phyloP scores from a whole-genome alignment of 169 alveolate genomes.

The Cryptosporidium meleagridis region DNA sequence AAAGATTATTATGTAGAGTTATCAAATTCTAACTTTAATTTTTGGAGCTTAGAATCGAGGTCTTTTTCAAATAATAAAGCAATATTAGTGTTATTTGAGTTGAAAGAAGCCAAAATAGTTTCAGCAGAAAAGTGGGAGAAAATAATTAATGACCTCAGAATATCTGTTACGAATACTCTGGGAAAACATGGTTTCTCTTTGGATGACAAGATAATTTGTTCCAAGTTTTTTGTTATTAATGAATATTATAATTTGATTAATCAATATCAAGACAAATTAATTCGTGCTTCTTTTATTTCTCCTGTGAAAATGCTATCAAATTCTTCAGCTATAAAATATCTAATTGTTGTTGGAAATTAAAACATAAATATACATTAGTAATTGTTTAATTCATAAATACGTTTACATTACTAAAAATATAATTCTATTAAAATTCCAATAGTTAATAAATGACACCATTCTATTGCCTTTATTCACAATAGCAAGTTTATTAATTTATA shows the following conservation, averaged over 20 bases:
- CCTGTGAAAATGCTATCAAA: background rate
- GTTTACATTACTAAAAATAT: no score
- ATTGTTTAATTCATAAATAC: no score
- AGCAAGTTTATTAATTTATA: no score
- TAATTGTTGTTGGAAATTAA: background rate
- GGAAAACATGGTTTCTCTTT: background rate
- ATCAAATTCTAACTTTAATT: background rate
- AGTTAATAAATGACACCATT: background rate
- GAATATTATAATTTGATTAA: background rate
- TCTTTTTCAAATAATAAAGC: slow-evolving; percentile 3
- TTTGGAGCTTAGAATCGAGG: slow-evolving; percentile 15
- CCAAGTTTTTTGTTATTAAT: slow-evolving; percentile 12
- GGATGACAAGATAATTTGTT: background rate
- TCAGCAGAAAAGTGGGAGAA: background rate
- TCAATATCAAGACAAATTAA: background rate
- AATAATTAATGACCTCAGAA: background rate
- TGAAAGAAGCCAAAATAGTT: background rate
- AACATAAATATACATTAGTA: no score
- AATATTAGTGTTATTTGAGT: background rate
- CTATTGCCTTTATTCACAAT: no score
- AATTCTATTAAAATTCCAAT: no score
- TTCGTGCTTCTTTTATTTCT: background rate
- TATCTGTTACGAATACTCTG: background rate
- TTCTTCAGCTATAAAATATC: background rate
- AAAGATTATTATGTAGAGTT: background rate